These are phyloP conservation scores for Polychaeton citri DNA, from an alignment of 2,329 filamentous ascomycete species.

Conservation along the genomic window DNA sequence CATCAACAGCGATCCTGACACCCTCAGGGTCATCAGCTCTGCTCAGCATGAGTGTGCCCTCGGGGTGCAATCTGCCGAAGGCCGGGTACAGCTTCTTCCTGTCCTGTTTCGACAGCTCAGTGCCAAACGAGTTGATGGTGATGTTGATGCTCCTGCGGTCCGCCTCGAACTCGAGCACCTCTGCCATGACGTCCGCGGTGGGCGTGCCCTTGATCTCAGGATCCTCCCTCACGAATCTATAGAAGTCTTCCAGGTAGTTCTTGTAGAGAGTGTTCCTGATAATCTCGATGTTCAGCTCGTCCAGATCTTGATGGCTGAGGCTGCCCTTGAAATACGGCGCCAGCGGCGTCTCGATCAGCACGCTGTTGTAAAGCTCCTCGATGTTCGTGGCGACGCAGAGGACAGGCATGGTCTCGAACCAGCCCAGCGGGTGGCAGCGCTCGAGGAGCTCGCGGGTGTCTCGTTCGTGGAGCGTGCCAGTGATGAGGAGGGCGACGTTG, in stretches of 20 bases:
- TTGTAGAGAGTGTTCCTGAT: slow-evolving; percentile 98
- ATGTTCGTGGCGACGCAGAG: slow-evolving; percentile 97
- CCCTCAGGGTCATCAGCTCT: slow-evolving; percentile 90
- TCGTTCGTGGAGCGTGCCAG: slow-evolving; percentile 90
- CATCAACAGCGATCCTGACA: slow-evolving; percentile 84
- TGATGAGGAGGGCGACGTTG: slow-evolving; percentile 95
- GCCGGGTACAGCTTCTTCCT: slow-evolving; percentile 91
- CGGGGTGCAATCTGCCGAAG: slow-evolving; percentile 83
- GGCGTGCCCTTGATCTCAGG: slow-evolving; percentile 77
- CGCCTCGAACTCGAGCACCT: slow-evolving; percentile 92
- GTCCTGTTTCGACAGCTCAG: slow-evolving; percentile 84
- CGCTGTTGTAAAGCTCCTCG: slow-evolving; percentile 96
- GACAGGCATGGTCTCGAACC: slow-evolving; percentile 98
- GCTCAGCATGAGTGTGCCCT: slow-evolving; percentile 88
- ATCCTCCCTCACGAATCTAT: slow-evolving; percentile 84
- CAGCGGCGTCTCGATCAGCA: slow-evolving; percentile 89
- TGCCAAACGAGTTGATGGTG: slow-evolving; percentile 96
- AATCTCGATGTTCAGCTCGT: slow-evolving; percentile 99
- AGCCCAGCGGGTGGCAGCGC: slow-evolving; percentile 89
- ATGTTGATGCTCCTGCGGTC: slow-evolving; percentile 97
- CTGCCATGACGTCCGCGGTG: slow-evolving; percentile 87
- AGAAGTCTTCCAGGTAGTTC: slow-evolving; percentile 97
- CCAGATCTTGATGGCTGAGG: slow-evolving; percentile 87
- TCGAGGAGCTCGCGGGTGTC: slow-evolving; percentile 92
- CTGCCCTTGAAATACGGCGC: slow-evolving; percentile 97